Base-by-base conservation (phyloP, 1,284 basidiomycete species). In the Boletus holoroseus region DNA sequence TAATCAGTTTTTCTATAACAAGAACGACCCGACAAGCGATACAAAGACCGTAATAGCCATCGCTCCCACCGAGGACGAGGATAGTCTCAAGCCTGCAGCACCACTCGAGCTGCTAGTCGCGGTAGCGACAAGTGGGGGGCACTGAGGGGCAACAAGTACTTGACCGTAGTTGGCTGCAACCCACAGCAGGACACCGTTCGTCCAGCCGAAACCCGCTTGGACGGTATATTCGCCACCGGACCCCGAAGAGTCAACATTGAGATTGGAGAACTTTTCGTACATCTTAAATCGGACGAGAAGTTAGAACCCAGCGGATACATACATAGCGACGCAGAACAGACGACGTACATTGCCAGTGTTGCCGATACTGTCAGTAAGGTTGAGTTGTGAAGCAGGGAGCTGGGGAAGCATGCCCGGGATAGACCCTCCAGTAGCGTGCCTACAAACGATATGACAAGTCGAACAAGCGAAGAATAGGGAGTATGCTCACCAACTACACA, bases 141-240 rank as follows among this genome's bases (percentile, higher is more conserved):
- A 94, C 34, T 73, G 62, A 0, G 88, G 89, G 2, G 74, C 64
- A 39, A 76, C 77, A 35, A 93, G 76, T 32, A 82, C 69, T 3
- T 76, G 53, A 0, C 89, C 89, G 61, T 86, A 92, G 43, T 76
- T 77, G 53, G 79, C 82, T 5, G 87, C 83, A 7, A 85, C 70
- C 85, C 86, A 91, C 36, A 92, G 77, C 49, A 81, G 67, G 11
- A 88, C 88, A 30, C 90, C 91, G 64, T 94, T 94, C 26, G 91
- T 93, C 91, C 91, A 94, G n/a, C 91, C 89, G 62, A 91, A 90
- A 15, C 87, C 88, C 12, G 74, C 77, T 69, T 87, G 87, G 3
- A 89, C 88, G 1, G 81, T 85, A 59, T 94, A 94, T 73, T 94
- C 91, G 16, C 91, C 91, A 6, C 91, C 91, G 15, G 76, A 76